Conservation (phyloP, 768 basidiomycete genomes). For the Crepidotus variabilis region DNA sequence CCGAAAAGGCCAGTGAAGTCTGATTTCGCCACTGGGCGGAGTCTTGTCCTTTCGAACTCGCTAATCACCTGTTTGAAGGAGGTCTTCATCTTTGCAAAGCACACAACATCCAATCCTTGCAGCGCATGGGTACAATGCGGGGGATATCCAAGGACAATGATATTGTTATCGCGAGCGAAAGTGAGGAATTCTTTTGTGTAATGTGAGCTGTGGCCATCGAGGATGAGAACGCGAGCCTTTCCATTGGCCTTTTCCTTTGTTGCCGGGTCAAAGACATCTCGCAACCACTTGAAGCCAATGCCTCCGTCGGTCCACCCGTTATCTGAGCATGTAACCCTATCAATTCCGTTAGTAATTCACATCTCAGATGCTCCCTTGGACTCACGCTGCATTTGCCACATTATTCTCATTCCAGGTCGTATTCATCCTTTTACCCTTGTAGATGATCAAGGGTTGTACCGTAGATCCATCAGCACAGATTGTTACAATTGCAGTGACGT, state of each 20-base stretch:
- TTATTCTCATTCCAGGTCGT: conserved; percentile 28
- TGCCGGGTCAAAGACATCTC: conserved; percentile 23
- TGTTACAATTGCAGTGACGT: conserved; percentile 28
- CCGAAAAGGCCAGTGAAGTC: conserved; percentile 23
- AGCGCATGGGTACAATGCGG: conserved; percentile 34
- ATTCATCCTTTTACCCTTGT: conserved; percentile 29
- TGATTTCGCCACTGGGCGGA: conserved; percentile 16
- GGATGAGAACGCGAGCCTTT: conserved; percentile 23
- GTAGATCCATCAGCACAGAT: conserved; percentile 34
- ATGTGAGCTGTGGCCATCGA: conserved; percentile 42
- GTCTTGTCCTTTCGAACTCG: conserved; percentile 7
- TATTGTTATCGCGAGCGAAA: conserved; percentile 28
- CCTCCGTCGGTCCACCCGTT: conserved; percentile 27
- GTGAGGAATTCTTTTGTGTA: conserved; percentile 29
- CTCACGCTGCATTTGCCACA: conserved; percentile 19
- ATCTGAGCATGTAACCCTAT: conserved; percentile 16
- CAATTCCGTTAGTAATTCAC: too few relatives aligned
- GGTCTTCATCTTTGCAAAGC: conserved; percentile 33
- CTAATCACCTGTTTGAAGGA: conserved; percentile 16
- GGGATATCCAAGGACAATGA: conserved; percentile 33
- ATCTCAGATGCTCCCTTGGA: not conserved
- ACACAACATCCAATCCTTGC: conserved; percentile 41
- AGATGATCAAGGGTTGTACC: conserved; percentile 28
- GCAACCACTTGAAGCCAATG: conserved; percentile 19
- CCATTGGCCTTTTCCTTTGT: conserved; percentile 29